Percentiles rank a stretch among this genome's conserved stretches.
Evolutionary conservation across 805 yeast species (phyloP).

Genomic region (Pichia exigua): DNA sequence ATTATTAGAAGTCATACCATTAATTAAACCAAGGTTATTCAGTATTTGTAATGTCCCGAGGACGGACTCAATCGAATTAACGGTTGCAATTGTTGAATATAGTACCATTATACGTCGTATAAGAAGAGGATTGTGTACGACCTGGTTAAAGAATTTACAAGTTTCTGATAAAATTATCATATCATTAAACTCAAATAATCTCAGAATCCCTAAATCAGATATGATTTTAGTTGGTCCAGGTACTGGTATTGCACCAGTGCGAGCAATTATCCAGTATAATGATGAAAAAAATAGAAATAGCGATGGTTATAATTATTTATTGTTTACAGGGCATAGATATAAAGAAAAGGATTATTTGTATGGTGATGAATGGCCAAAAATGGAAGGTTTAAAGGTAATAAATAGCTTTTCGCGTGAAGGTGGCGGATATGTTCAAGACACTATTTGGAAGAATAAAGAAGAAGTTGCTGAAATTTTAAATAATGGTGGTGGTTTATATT

Average conservation of each 20-base stretch:
- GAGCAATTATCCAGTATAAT: constrained; percentile 48
- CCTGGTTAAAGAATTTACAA: constrained; percentile 52
- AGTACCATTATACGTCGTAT: constrained; percentile 69
- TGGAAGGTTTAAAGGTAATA: constrained; percentile 31
- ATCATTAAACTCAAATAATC: constrained; percentile 39
- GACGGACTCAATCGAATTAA: constrained; percentile 44
- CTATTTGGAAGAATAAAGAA: constrained; percentile 43
- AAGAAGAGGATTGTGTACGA: constrained; percentile 77
- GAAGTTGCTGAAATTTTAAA: constrained; percentile 46
- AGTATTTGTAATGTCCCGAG: constrained; percentile 61
- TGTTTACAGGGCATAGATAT: constrained; percentile 73
- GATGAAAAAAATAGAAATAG: neutral
- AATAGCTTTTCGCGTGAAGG: constrained; percentile 40
- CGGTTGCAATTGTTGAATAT: constrained; percentile 82
- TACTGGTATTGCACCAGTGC: constrained; percentile 93
- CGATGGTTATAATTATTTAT: constrained; percentile 29
- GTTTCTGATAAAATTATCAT: constrained; percentile 45
- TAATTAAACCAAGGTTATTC: constrained; percentile 71
- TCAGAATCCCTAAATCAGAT: constrained; percentile 25
- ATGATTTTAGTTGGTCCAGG: constrained; percentile 83
- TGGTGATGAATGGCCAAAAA: constrained; percentile 41
- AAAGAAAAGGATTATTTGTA: constrained; percentile 63
- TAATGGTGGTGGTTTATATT: constrained; percentile 55
- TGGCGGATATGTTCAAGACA: constrained; percentile 75
- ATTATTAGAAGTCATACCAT: constrained; percentile 70